phyloP scores from a whole-genome alignment of 2,329 filamentous ascomycete genomes.

The Fusarium sp. region DNA sequence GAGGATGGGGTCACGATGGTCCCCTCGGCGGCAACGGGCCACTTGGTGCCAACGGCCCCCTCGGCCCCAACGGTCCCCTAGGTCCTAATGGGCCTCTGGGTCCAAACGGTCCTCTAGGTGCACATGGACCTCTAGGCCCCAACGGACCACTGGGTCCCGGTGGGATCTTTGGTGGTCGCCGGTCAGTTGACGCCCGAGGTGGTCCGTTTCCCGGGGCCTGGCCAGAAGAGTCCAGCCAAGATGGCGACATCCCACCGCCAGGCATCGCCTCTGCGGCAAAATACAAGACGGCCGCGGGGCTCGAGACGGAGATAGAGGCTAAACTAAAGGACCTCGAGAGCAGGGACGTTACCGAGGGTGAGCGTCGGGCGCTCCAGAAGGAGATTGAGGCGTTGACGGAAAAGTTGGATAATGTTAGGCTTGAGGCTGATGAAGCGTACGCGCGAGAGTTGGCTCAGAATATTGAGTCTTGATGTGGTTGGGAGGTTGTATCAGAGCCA shows the following conservation, averaged over 20 bases:
- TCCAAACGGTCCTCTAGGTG: conserved; percentile 7
- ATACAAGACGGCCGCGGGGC: conserved; percentile 50
- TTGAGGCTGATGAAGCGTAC: conserved; percentile 62
- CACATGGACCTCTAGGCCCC: not conserved
- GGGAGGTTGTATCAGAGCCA: not conserved
- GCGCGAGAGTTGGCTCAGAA: conserved; percentile 55
- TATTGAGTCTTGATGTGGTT: not conserved
- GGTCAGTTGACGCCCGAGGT: not conserved
- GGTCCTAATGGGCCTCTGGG: not conserved
- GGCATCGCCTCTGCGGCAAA: conserved; percentile 49
- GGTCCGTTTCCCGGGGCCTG: conserved; percentile 49
- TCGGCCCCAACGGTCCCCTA: conserved; percentile 16
- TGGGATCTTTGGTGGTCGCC: conserved; percentile 10
- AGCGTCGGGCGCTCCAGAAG: conserved; percentile 44
- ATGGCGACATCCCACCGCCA: conserved; percentile 31
- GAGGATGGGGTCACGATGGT: conserved; percentile 19
- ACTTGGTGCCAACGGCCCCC: conserved; percentile 18
- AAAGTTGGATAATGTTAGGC: conserved; percentile 52
- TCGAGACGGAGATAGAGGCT: conserved; percentile 50
- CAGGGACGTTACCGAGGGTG: conserved; percentile 39
- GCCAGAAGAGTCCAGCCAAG: conserved; percentile 47
- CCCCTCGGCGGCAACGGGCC: conserved; percentile 25
- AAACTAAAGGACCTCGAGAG: conserved; percentile 47
- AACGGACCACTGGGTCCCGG: conserved; percentile 1
- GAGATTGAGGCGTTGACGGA: conserved; percentile 55